These are phyloP conservation scores for Nakazawaea peltata DNA, from an alignment of 805 yeast genomes.

Conservation along the genomic window DNA sequence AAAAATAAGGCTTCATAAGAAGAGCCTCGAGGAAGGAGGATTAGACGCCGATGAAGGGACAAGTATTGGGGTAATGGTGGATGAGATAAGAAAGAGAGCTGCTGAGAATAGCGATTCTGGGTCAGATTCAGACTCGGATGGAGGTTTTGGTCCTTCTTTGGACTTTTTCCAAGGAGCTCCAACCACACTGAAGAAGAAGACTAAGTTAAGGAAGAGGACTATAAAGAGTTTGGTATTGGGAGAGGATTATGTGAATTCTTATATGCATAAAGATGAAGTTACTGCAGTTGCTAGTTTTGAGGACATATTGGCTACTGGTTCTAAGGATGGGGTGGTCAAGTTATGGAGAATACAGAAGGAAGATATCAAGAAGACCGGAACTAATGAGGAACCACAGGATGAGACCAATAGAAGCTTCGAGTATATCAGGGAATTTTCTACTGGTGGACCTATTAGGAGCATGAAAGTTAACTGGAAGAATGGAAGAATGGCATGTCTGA, in stretches of 20 bases:
- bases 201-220: not conserved
- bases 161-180: not conserved
- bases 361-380: not conserved
- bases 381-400: slow-evolving; percentile 6
- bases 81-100: not conserved
- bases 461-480: slow-evolving; percentile 10
- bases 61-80: not conserved
- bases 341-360: slow-evolving; percentile 19
- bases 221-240: slow-evolving; percentile 4
- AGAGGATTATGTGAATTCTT: slow-evolving; percentile 6
- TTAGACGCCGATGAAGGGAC: no score
- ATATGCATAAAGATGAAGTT: slow-evolving; percentile 10
- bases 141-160: slow-evolving; percentile 6
- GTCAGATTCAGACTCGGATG: slow-evolving; percentile 2
- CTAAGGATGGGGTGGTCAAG: slow-evolving; percentile 25
- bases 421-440: slow-evolving; percentile 23
- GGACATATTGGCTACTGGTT: slow-evolving; percentile 19
- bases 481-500: slow-evolving; percentile 18
- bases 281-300: not conserved
- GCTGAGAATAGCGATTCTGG: not conserved
- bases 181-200: not conserved
- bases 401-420: slow-evolving; percentile 17
- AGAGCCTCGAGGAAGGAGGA: no score
- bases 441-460: slow-evolving; percentile 15
- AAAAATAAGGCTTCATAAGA: no score